Evolutionary conservation across 441 rosid species (phyloP).

Genomic region (Raphanus hybrid): DNA sequence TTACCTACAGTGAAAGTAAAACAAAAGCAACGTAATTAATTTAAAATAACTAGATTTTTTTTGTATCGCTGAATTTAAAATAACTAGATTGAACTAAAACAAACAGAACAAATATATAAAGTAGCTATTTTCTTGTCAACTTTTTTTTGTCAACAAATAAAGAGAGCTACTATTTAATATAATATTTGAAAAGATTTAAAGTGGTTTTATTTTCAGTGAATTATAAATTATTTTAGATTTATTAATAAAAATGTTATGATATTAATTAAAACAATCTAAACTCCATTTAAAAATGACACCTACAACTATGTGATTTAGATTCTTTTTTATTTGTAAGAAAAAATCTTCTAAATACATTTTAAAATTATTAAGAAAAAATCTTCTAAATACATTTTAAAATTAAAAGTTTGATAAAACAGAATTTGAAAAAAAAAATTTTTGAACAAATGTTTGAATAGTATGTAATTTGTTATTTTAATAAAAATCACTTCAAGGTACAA

Average conservation of each 20-base stretch:
- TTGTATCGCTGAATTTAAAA: background rate
- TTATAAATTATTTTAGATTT: background rate
- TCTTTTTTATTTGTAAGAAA: background rate
- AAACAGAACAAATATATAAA: background rate
- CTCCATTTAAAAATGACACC: background rate
- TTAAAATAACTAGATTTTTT: background rate
- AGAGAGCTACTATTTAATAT: background rate
- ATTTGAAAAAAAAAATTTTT: background rate
- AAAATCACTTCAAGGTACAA: background rate
- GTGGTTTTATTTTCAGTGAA: background rate
- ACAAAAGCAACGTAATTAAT: background rate
- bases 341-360: background rate
- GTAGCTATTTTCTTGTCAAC: background rate
- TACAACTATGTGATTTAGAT: background rate
- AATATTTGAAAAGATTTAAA: background rate
- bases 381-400: background rate
- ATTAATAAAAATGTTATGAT: background rate
- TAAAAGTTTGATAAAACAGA: background rate
- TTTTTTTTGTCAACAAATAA: background rate
- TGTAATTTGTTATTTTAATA: background rate
- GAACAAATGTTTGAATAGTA: background rate
- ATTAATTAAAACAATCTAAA: background rate
- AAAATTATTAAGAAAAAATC: background rate
- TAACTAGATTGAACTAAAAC: background rate
- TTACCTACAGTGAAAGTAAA: constrained; percentile 3